Evolutionary conservation across 345 rosid species (phyloP), one percentile per base, ranked within the genome.

Genomic region (Microcos paniculata): DNA sequence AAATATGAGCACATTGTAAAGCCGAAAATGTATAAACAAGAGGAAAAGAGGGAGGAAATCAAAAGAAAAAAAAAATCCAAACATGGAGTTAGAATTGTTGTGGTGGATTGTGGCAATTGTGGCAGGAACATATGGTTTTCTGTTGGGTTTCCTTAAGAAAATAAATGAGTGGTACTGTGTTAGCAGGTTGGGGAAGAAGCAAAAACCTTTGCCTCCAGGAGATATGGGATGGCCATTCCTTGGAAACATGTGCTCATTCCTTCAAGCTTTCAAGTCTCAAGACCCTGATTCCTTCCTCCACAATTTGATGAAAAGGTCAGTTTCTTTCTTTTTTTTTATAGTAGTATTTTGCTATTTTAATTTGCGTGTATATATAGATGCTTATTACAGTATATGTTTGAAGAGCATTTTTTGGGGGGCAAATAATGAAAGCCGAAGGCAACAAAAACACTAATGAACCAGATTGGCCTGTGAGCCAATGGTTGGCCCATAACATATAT

Each of bases 141-240:
- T 61, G 31, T 83, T 7, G 61, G 57, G 56, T 48, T 48, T 68
- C 24, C 19, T 68, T 8, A 28, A 76, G 78, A 79, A 66, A 63
- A 65, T 56, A 10, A 85, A 87, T 43, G 67, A 76, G 42, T 85
- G 88, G 88, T 28, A 79, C 3, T 85, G 69, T 30, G 84, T 76
- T 45, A 49, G 48, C 0, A 63, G 46, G 18, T 68, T 80, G 43
- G 81, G 82, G 16, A 76, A 83, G 42, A 79, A 69, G 72, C 72
- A 21, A 46, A 58, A 75, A n/a, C 42, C 26, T 19, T 82, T 79
- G 16, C 90, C 86, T 52, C 88, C 86, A 0, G 88, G 90, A 8
- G 85, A 81, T 74, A 30, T 83, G 78, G 88, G 88, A 2, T 85
- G 83, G 85, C 88, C 86, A 18, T 69, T 82, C 46, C 73, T 81